These are phyloP conservation scores for Podaxis sp. DNA, from an alignment of 768 basidiomycete species.

Conservation along the genomic window DNA sequence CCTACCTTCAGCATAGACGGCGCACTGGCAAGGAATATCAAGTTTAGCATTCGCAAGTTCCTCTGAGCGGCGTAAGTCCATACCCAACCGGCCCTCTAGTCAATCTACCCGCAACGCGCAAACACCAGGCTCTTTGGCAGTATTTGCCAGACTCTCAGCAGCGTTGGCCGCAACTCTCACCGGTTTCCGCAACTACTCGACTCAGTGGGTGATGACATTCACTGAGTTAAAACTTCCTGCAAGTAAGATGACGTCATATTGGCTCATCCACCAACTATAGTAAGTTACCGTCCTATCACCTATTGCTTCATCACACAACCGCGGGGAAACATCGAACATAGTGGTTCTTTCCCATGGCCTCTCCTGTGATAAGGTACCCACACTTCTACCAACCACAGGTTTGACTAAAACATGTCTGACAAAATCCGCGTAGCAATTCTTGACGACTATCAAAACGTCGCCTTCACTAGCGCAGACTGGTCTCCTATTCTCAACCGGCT, in stretches of 20 bases:
- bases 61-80: no score
- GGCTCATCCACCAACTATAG: neutral
- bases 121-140: no score
- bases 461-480: constrained; percentile 56
- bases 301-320: neutral
- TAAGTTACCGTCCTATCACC: neutral
- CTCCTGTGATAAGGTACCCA: neutral
- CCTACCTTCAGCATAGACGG: no score
- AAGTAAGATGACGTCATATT: neutral
- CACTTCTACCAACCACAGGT: neutral
- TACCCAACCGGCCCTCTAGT: no score
- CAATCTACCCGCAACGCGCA: no score
- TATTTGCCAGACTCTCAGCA: no score
- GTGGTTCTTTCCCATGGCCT: neutral
- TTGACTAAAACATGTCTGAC: constrained; percentile 2
- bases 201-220: no score
- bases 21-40: no score
- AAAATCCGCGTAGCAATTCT: constrained; percentile 47
- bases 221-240: no score
- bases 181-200: no score
- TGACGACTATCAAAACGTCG: constrained; percentile 59
- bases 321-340: neutral
- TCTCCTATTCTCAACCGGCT: constrained; percentile 35
- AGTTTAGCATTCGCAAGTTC: no score
- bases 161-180: no score